A percentile compares a stretch with the other conserved stretches of the same genome.
Evolutionary conservation across 1,284 basidiomycete genomes (phyloP).

Genomic region (Pseudozyma tsukubaensis): DNA sequence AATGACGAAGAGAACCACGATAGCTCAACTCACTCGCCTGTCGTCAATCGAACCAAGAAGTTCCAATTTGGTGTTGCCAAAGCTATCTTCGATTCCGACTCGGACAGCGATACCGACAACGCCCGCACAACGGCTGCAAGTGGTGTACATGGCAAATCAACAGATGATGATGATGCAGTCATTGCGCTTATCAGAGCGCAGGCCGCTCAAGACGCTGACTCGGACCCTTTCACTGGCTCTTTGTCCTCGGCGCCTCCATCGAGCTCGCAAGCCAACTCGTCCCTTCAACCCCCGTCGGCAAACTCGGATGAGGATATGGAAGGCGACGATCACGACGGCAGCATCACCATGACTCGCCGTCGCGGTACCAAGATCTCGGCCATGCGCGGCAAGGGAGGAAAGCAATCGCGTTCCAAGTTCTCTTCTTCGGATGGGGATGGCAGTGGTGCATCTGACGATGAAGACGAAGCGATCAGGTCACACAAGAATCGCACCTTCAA

Average conservation of each 20-base stretch:
- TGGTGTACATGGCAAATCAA: not conserved
- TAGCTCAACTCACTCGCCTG: slow-evolving; percentile 18
- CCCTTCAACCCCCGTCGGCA: slow-evolving; percentile 8
- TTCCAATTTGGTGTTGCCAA: slow-evolving; percentile 34
- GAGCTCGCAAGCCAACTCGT: slow-evolving; percentile 26
- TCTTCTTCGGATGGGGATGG: slow-evolving; percentile 22
- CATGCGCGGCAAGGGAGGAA: slow-evolving; percentile 32
- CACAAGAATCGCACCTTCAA: slow-evolving; percentile 33
- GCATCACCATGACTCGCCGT: slow-evolving; percentile 20
- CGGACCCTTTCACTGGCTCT: slow-evolving; percentile 40
- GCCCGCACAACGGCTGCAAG: not conserved
- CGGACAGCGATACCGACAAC: slow-evolving; percentile 17
- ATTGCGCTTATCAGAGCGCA: slow-evolving; percentile 41
- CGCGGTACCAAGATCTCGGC: slow-evolving; percentile 38
- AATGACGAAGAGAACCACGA: slow-evolving; percentile 4
- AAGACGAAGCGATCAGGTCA: slow-evolving; percentile 8
- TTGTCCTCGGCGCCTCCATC: slow-evolving; percentile 31
- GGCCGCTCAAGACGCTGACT: slow-evolving; percentile 15
- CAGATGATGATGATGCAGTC: slow-evolving; percentile 23
- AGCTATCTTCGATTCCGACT: slow-evolving; percentile 47
- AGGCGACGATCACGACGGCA: slow-evolving; percentile 10
- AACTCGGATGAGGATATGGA: slow-evolving; percentile 10
- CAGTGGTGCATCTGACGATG: slow-evolving; percentile 11
- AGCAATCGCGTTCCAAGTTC: slow-evolving; percentile 21
- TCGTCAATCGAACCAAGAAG: slow-evolving; percentile 19